A percentile compares a stretch with the other conserved stretches of the same genome.
Conservation (phyloP, 257 asterid genomes). For the Echium plantagineum region DNA sequence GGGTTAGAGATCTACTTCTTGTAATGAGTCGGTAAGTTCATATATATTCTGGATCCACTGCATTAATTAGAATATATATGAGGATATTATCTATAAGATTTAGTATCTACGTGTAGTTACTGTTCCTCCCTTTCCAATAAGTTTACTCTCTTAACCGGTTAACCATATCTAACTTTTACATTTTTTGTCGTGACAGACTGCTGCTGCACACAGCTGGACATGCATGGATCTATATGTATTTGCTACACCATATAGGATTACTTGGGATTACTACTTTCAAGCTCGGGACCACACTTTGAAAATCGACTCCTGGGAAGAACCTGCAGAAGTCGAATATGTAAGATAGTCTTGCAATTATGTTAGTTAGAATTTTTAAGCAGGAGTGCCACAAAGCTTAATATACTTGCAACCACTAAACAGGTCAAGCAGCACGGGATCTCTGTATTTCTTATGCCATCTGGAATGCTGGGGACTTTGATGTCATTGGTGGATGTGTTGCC, state of each 20-base stretch:
- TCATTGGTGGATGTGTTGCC: conserved; percentile 95
- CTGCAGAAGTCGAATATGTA: conserved; percentile 90
- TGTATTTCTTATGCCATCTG: conserved; percentile 97
- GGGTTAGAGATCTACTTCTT: neutral
- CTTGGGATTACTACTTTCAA: conserved; percentile 97
- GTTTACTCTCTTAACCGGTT: no score
- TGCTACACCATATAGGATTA: conserved; percentile 91
- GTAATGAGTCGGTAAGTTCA: neutral
- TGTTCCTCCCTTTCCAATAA: no score
- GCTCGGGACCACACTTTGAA: conserved; percentile 66
- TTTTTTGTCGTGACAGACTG: conserved; percentile 40
- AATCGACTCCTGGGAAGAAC: conserved; percentile 92
- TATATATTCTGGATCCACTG: neutral
- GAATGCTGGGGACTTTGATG: conserved; percentile 95
- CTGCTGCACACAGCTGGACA: conserved; percentile 97
- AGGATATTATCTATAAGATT: neutral
- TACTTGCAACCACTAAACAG: conserved; percentile 33
- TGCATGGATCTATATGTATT: conserved; percentile 98
- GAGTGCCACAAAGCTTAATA: conserved; percentile 10
- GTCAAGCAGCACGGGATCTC: conserved; percentile 93
- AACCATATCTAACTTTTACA: neutral
- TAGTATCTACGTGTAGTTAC: no score
- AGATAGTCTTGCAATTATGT: conserved; percentile 4
- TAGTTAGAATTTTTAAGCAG: neutral
- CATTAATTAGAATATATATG: neutral